Percentiles rank a stretch among this genome's conserved stretches.
phyloP scores from a whole-genome alignment of 768 basidiomycete genomes.

The Collybia nuda region DNA sequence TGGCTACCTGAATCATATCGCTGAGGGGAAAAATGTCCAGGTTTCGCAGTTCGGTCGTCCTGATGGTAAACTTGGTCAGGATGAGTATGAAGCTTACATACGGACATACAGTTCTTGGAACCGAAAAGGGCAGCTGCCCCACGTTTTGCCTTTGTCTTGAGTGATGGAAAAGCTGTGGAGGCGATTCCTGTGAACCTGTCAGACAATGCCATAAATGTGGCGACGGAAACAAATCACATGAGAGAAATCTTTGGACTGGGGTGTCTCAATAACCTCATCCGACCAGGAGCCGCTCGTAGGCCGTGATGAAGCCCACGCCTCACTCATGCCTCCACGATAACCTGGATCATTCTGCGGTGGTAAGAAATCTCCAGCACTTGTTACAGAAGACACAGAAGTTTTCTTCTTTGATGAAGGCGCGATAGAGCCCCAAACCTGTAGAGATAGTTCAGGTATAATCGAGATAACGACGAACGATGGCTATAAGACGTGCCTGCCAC shows the following conservation, averaged over 20 bases:
- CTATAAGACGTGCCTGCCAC: constrained; percentile 57
- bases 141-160: constrained; percentile 46
- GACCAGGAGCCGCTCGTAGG: constrained; percentile 51
- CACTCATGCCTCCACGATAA: constrained; percentile 47
- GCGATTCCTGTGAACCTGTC: constrained; percentile 37
- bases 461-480: neutral
- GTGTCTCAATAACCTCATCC: constrained; percentile 53
- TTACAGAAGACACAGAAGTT: constrained; percentile 59
- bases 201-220: constrained; percentile 11
- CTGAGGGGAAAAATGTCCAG: constrained; percentile 54
- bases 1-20: constrained; percentile 46
- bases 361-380: constrained; percentile 50
- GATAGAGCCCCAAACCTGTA: constrained; percentile 60
- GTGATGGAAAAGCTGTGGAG: constrained; percentile 42
- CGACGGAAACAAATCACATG: constrained; percentile 33
- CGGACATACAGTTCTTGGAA: constrained; percentile 37
- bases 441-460: constrained; percentile 13
- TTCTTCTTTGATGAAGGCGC: constrained; percentile 54
- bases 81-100: constrained; percentile 6
- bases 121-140: constrained; percentile 37
- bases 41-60: constrained; percentile 51
- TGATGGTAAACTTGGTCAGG: constrained; percentile 20
- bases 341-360: constrained; percentile 42
- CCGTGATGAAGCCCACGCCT: constrained; percentile 52
- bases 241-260: constrained; percentile 49